These are phyloP conservation scores for Cutaneotrichosporon mucoides DNA, from an alignment of 1,284 basidiomycete species.

Conservation along the genomic window DNA sequence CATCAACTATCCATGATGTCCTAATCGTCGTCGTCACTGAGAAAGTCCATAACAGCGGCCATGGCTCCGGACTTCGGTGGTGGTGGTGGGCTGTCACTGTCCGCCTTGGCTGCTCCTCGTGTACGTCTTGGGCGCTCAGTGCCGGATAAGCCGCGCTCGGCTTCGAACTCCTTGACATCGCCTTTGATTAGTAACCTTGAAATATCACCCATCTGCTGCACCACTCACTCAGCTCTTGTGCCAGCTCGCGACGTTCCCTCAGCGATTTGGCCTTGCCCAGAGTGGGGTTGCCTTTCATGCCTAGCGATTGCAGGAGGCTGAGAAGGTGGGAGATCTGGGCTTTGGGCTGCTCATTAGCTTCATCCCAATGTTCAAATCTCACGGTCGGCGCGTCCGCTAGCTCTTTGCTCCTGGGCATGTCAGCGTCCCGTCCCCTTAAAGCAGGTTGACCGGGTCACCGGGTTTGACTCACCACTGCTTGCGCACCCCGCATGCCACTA, in stretches of 20 bases:
- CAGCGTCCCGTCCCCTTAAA: constrained; percentile 20
- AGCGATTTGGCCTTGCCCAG: constrained; percentile 72
- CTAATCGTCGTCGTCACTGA: constrained; percentile 1
- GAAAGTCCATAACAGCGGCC: constrained; percentile 19
- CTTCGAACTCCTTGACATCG: constrained; percentile 49
- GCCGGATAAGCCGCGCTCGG: constrained; percentile 33
- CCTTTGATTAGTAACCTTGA: constrained; percentile 24
- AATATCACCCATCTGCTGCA: not conserved
- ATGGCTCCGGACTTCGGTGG: constrained; percentile 8
- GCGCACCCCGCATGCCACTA: constrained; percentile 72
- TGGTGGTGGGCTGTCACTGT: not conserved
- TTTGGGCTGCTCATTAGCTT: constrained; percentile 45
- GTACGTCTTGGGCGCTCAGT: constrained; percentile 7
- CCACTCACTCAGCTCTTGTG: constrained; percentile 66
- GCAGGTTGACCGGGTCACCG: too few species aligned
- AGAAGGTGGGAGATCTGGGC: constrained; percentile 66
- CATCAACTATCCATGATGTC: too few species aligned
- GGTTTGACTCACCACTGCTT: constrained; percentile 62
- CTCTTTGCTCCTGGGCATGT: constrained; percentile 54
- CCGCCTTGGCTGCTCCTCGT: not conserved
- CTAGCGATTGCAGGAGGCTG: constrained; percentile 63
- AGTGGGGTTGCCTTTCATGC: constrained; percentile 73
- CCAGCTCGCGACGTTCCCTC: constrained; percentile 66
- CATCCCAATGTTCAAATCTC: not conserved
- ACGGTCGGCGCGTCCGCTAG: constrained; percentile 59